Evolutionary conservation across 2,329 filamentous ascomycete species (phyloP).

Genomic region (Dendryphion nanum): DNA sequence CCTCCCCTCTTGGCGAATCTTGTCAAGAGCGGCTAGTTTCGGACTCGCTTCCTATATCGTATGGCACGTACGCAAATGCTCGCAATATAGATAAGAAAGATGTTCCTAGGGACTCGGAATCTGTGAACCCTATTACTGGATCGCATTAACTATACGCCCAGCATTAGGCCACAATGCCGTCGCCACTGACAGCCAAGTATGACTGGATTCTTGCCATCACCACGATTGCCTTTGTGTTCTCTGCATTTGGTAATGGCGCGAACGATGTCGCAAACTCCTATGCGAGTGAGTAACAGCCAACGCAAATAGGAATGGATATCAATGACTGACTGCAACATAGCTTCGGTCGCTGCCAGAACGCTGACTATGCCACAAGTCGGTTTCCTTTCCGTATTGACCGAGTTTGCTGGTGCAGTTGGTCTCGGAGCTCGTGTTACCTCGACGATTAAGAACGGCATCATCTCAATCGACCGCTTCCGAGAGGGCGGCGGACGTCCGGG

Average conservation of each 20-base stretch:
- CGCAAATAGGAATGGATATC: no score
- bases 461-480: slow-evolving; percentile 50
- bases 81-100: no score
- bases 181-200: slow-evolving; percentile 29
- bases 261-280: slow-evolving; percentile 58
- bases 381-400: slow-evolving; percentile 49
- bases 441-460: slow-evolving; percentile 61
- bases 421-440: slow-evolving; percentile 57
- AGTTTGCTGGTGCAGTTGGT: slow-evolving; percentile 54
- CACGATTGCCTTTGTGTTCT: slow-evolving; percentile 37
- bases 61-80: no score
- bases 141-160: neutral
- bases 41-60: no score
- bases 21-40: neutral
- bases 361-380: slow-evolving; percentile 54
- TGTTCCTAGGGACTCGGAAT: no score
- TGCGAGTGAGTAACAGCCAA: slow-evolving; percentile 44
- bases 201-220: slow-evolving; percentile 44
- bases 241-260: slow-evolving; percentile 41
- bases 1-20: neutral
- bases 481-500: slow-evolving; percentile 41
- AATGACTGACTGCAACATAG: slow-evolving; percentile 2
- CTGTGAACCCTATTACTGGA: no score
- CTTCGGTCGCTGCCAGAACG: slow-evolving; percentile 49
- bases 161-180: neutral